phyloP scores from a whole-genome alignment of 176 grass and related monocot genomes.

The Dactylis glomerata region DNA sequence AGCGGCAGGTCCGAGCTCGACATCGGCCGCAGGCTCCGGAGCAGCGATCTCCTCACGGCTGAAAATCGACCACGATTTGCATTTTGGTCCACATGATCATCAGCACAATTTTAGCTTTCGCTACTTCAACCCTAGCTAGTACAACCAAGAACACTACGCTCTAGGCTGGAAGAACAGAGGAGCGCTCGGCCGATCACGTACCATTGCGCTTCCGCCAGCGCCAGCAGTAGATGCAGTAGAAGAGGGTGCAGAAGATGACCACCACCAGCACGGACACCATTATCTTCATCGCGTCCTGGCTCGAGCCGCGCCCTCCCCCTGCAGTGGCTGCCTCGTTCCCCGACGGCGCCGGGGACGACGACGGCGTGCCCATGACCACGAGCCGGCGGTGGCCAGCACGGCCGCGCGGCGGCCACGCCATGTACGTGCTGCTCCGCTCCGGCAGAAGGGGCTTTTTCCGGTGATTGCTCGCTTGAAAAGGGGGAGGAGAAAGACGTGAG shows the following conservation, averaged over 20 bases:
- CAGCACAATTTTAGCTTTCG: not conserved
- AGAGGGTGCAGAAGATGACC: slow-evolving; percentile 54
- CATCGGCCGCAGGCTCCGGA: slow-evolving; percentile 49
- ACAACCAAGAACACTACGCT: not conserved
- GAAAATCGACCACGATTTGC: not conserved
- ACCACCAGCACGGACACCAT: slow-evolving; percentile 71
- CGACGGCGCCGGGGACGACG: not conserved
- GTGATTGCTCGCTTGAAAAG: not conserved
- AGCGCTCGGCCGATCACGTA: not conserved
- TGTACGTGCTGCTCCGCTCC: not conserved
- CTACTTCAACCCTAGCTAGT: not conserved
- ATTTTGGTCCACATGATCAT: not conserved
- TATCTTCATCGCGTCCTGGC: slow-evolving; percentile 45
- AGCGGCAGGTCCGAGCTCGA: slow-evolving; percentile 71
- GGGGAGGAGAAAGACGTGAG: not conserved
- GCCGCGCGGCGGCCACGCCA: not conserved
- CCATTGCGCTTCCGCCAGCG: slow-evolving; percentile 91
- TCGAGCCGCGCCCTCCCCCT: slow-evolving; percentile 27
- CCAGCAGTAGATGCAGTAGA: slow-evolving; percentile 97
- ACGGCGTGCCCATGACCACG: not conserved
- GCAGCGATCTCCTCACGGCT: slow-evolving; percentile 63
- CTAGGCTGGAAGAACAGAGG: not conserved
- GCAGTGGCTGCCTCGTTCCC: not conserved
- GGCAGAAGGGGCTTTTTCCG: not conserved
- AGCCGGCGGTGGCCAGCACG: not conserved